Evolutionary conservation across 164 flowering plant genomes (phyloP).

Genomic region (Hamamelis virginiana): DNA sequence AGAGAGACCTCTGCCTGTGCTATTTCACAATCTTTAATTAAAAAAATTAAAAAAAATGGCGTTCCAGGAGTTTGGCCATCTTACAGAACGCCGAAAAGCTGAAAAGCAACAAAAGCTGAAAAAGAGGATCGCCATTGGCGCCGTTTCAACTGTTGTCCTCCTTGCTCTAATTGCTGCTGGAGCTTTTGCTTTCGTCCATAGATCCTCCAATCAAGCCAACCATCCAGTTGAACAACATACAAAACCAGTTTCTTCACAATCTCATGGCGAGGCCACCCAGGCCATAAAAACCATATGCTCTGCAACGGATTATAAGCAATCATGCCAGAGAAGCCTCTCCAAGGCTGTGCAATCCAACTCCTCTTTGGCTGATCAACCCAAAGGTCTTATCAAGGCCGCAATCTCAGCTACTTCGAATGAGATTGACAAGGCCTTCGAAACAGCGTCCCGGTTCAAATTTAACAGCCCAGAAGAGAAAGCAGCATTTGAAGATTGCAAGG

Average conservation of each 20-base stretch:
- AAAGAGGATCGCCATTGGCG: slow-evolving; percentile 31
- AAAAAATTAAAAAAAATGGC: slow-evolving; percentile 32
- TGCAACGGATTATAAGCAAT: slow-evolving; percentile 42
- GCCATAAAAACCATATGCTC: slow-evolving; percentile 43
- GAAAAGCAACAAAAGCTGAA: slow-evolving; percentile 32
- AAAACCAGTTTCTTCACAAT: slow-evolving; percentile 9
- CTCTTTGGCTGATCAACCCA: slow-evolving; percentile 25
- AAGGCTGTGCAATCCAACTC: slow-evolving; percentile 19
- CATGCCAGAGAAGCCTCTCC: slow-evolving; percentile 42
- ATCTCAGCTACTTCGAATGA: slow-evolving; percentile 42
- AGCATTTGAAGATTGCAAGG: slow-evolving; percentile 64
- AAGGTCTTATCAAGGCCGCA: slow-evolving; percentile 47
- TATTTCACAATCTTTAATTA: too few relatives aligned
- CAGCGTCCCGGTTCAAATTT: slow-evolving; percentile 23
- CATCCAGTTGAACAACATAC: not conserved
- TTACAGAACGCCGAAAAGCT: slow-evolving; percentile 37
- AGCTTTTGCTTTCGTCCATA: slow-evolving; percentile 17
- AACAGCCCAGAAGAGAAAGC: slow-evolving; percentile 39
- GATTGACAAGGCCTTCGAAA: slow-evolving; percentile 31
- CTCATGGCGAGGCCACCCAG: slow-evolving; percentile 13
- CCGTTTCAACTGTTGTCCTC: slow-evolving; percentile 15
- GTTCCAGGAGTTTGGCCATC: slow-evolving; percentile 51
- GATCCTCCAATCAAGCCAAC: not conserved
- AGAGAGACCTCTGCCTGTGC: slow-evolving; percentile 19
- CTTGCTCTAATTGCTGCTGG: slow-evolving; percentile 24